Percentiles rank a stretch among this genome's conserved stretches.
Conservation (phyloP, 2,329 filamentous ascomycete genomes). For the Bretziella fagacearum region DNA sequence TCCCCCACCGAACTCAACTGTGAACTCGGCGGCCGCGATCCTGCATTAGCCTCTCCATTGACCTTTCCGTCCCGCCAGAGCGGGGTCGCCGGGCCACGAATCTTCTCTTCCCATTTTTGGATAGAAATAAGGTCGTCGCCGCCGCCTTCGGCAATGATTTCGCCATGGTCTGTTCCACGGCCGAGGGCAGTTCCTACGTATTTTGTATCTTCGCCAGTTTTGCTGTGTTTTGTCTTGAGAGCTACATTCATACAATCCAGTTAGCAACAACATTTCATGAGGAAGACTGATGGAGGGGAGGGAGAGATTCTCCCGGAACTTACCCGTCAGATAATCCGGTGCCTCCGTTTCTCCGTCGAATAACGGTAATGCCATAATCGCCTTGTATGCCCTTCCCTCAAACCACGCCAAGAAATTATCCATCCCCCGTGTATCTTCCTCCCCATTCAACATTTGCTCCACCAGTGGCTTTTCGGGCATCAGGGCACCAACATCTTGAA, state of each 20-base stretch:
- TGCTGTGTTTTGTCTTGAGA: slow-evolving; percentile 84
- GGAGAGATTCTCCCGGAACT: background rate
- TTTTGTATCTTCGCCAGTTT: slow-evolving; percentile 70
- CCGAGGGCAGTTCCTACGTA: slow-evolving; percentile 76
- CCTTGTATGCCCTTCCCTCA: slow-evolving; percentile 51
- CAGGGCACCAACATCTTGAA: slow-evolving; percentile 65
- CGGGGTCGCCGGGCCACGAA: slow-evolving; percentile 19
- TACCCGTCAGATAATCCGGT: slow-evolving; percentile 54
- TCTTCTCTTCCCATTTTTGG: slow-evolving; percentile 42
- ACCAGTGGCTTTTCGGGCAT: slow-evolving; percentile 47
- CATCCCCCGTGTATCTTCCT: slow-evolving; percentile 65
- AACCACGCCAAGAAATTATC: slow-evolving; percentile 70
- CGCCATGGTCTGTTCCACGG: slow-evolving; percentile 49
- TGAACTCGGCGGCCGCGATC: slow-evolving; percentile 34
- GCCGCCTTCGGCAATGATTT: slow-evolving; percentile 57
- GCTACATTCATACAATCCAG: too few species aligned
- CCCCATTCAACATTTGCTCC: slow-evolving; percentile 50
- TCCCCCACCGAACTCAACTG: slow-evolving; percentile 41
- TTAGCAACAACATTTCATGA: too few species aligned
- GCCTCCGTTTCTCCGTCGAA: slow-evolving; percentile 48
- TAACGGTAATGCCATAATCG: slow-evolving; percentile 66
- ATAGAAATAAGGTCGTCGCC: slow-evolving; percentile 47
- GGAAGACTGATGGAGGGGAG: too few species aligned
- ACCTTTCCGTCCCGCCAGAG: background rate
- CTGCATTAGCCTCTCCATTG: slow-evolving; percentile 6